Evolutionary conservation across 805 yeast species (phyloP).

Genomic region (Metschnikowia anglica): DNA sequence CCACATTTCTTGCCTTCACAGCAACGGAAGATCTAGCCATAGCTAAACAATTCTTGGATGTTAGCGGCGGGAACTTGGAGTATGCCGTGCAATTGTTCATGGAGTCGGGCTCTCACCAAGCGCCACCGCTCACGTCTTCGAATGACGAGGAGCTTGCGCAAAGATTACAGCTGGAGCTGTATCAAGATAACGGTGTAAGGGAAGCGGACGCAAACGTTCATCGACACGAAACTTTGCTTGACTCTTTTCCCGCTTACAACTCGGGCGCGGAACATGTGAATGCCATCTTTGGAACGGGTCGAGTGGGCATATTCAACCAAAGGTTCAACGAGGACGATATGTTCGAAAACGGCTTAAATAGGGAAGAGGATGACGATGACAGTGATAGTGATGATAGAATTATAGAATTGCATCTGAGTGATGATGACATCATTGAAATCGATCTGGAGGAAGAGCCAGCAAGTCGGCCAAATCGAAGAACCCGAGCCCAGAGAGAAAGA

Average conservation of each 20-base stretch:
- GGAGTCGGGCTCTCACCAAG: constrained; percentile 42
- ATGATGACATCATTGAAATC: constrained; percentile 35
- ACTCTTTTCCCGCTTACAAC: constrained; percentile 26
- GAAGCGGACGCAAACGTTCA: constrained; percentile 76
- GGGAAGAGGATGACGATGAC: constrained; percentile 26
- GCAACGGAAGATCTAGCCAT: constrained; percentile 62
- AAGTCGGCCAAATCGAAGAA: constrained; percentile 12
- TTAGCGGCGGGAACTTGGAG: constrained; percentile 76
- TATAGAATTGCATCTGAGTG: constrained; percentile 32
- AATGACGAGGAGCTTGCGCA: constrained; percentile 60
- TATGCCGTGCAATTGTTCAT: constrained; percentile 80
- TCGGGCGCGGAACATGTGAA: constrained; percentile 25
- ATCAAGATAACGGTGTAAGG: constrained; percentile 36
- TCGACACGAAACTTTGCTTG: constrained; percentile 74
- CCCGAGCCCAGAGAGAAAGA: constrained; percentile 12
- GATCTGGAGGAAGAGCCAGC: constrained; percentile 31
- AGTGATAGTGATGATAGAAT: constrained; percentile 7
- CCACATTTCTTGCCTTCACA: constrained; percentile 81
- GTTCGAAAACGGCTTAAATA: constrained; percentile 23
- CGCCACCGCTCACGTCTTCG: constrained; percentile 22
- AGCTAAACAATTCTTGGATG: constrained; percentile 76
- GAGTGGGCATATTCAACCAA: constrained; percentile 62
- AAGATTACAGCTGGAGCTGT: constrained; percentile 63
- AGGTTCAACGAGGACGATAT: constrained; percentile 42
- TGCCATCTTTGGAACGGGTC: constrained; percentile 50